Evolutionary conservation across 2,329 filamentous ascomycete species (phyloP), one percentile per base, ranked within the genome.

Genomic region (Diplodia mutila): DNA sequence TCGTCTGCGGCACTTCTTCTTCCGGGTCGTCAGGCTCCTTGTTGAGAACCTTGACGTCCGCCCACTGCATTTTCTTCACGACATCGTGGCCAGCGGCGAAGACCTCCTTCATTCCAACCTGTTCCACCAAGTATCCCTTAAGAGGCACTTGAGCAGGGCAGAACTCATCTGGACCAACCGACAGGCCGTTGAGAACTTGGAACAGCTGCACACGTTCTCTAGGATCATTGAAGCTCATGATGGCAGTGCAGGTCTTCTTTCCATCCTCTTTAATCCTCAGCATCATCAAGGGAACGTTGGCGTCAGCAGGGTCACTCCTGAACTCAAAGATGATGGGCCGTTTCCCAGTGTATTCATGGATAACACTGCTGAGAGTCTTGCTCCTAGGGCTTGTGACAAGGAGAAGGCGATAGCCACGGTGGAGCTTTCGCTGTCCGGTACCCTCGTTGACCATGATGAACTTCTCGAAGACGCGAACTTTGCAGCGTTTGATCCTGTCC

Each of bases 291-390:
- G 91, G 90, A 8, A 86, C 83, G 66, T 87, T 87, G 37, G 94
- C 92, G 21, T 87, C 88, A 9, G 90, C 61, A n/a, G 73, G 69
- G 61, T 80, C 81, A 6, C 78, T 75, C 9, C 77, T 72, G 67
- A 94, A 91, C 14, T 91, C 90, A 75, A 94, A 97, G 55, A 92
- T 87, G 54, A 97, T 84, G 0, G 92, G 92, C 25, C 86, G 80
- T 23, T 86, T 85, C 4, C 89, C 86, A 16, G 85, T 82, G 54
- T 94, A 85, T 16, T 86, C 82, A 75, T 95, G 91, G 68, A 89
- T 90, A 63, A 95, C 86, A 52, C 89, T 90, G 75, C 90, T 93
- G 42, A 97, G 81, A 0, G 90, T 91, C 75, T 94, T 92, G 63
- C 89, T 91, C 69, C 86, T 89, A 2, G 92, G 87, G 9, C 90